Base-by-base conservation (phyloP, 2,329 filamentous ascomycete genomes). In the Exophiala spinifera region DNA sequence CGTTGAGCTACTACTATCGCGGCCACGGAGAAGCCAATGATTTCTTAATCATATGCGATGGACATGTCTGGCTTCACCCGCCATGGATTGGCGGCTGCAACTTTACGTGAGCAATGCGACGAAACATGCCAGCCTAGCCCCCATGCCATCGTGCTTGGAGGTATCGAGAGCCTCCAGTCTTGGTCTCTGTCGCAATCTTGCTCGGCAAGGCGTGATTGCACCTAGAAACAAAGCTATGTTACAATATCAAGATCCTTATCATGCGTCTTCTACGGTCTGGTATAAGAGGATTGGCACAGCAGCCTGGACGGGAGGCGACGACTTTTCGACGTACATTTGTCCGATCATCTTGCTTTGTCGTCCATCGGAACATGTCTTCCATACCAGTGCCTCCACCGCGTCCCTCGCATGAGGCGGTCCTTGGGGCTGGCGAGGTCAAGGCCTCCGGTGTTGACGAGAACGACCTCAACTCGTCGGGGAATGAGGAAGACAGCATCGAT, bases 41-140 rank as follows among this genome's bases (percentile, higher is more conserved):
- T 6, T 10, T 31, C 10, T 31, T 11, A 10, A 10, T 31, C 28
- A 31, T 3, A 31, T 8, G 28, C 28, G 11, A 1, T 8, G 28
- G 8, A 10, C 28, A 10, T 31, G 3, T 8, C 8, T 11, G 7
- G n/a, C 10, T 10, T 3, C 8, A 31, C 28, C 11, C 28, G 7
- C 11, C 28, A 31, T 31, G 6, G 28, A 10, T 11, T 11, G 28
- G 7, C 7, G 28, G 36, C n/a, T 39, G 17, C 14, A 11, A 19
- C 36, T 15, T 39, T 14, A n/a, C 36, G 36, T 11, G 3, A 39
- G 36, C 8, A 5, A 39, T 10, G 74, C 76, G 62, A 63, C 70
- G 49, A 72, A 72, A 3, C 72, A 77, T 40, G 10, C 34, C 45
- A 17, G 14, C 14, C 34, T 31, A 31, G 8, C 10, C 28, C 28